Evolutionary conservation across 225 moss, liverwort and hornwort species (phyloP).

Genomic region (Sphagnum contortum): DNA sequence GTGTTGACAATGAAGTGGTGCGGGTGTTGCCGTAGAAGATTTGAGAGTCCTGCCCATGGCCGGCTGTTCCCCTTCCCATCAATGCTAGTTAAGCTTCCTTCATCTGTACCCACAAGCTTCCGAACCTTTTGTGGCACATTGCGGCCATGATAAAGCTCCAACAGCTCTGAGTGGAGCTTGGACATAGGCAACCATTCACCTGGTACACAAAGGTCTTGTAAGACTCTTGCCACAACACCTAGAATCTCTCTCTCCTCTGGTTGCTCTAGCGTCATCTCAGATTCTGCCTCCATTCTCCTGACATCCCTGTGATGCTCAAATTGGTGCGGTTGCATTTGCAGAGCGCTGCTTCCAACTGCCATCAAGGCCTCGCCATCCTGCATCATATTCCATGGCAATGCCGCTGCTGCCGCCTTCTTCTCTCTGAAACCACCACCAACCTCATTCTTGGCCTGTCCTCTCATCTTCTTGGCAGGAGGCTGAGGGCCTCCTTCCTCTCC

Average conservation of each 20-base stretch:
- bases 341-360: slow-evolving; percentile 48
- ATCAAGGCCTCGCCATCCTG: slow-evolving; percentile 55
- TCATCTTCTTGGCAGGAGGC: slow-evolving; percentile 61
- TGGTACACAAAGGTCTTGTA: slow-evolving; percentile 63
- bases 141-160: too few relatives aligned
- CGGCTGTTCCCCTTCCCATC: slow-evolving; percentile 24
- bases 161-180: slow-evolving; percentile 63
- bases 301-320: slow-evolving; percentile 40
- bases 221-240: slow-evolving; percentile 55
- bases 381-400: slow-evolving; percentile 36
- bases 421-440: slow-evolving; percentile 19
- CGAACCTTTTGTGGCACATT: too few relatives aligned
- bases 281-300: slow-evolving; percentile 43
- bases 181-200: slow-evolving; percentile 99
- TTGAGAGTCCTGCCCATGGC: slow-evolving; percentile 79
- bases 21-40: slow-evolving; percentile 58
- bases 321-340: slow-evolving; percentile 4
- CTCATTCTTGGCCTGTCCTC: slow-evolving; percentile 52
- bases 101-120: too few relatives aligned
- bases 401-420: slow-evolving; percentile 44
- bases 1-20: slow-evolving; percentile 87
- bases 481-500: slow-evolving; percentile 21
- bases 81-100: too few relatives aligned
- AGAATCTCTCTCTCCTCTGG: slow-evolving; percentile 73
- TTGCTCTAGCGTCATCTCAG: slow-evolving; percentile 33